Percentiles rank a stretch among this genome's conserved stretches.
Evolutionary conservation across 192 early-diverging fungal genomes (phyloP).

Genomic region (Powellomyces hirtus): DNA sequence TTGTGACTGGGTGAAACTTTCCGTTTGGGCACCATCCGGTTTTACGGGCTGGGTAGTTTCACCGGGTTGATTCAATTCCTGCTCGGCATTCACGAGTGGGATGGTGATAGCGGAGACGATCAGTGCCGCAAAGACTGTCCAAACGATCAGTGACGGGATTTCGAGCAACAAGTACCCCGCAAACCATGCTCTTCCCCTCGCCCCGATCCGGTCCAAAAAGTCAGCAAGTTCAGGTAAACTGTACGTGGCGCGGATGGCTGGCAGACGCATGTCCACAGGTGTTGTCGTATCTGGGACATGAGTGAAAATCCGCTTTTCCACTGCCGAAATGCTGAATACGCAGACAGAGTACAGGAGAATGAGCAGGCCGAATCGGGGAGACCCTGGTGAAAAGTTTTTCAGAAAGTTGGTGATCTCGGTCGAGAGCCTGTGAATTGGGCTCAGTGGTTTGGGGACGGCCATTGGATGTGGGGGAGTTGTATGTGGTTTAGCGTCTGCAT

Average conservation of each 20-base stretch:
- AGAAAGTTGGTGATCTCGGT: too few relatives aligned
- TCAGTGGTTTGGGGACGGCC: background rate
- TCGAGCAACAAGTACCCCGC: slow-evolving; percentile 1
- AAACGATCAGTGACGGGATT: background rate
- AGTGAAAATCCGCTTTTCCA: background rate
- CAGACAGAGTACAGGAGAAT: background rate
- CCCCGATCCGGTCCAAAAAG: background rate
- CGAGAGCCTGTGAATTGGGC: background rate
- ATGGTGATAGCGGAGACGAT: slow-evolving; percentile 1
- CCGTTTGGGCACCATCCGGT: too few relatives aligned
- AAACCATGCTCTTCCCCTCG: background rate
- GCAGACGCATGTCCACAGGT: background rate
- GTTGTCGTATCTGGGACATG: background rate
- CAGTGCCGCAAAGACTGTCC: slow-evolving; percentile 7
- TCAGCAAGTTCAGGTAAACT: background rate
- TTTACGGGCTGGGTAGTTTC: too few relatives aligned
- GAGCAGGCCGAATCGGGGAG: background rate
- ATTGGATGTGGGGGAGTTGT: background rate
- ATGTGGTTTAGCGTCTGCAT: too few relatives aligned
- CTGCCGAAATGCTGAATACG: background rate
- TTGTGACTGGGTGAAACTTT: too few relatives aligned
- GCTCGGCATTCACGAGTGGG: slow-evolving; percentile 12
- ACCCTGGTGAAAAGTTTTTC: background rate
- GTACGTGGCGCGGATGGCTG: background rate
- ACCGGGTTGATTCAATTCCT: background rate